Percentiles rank a stretch among this genome's conserved stretches.
Evolutionary conservation across 2,329 filamentous ascomycete species (phyloP).

Genomic region (Myriosclerotinia duriaeana): DNA sequence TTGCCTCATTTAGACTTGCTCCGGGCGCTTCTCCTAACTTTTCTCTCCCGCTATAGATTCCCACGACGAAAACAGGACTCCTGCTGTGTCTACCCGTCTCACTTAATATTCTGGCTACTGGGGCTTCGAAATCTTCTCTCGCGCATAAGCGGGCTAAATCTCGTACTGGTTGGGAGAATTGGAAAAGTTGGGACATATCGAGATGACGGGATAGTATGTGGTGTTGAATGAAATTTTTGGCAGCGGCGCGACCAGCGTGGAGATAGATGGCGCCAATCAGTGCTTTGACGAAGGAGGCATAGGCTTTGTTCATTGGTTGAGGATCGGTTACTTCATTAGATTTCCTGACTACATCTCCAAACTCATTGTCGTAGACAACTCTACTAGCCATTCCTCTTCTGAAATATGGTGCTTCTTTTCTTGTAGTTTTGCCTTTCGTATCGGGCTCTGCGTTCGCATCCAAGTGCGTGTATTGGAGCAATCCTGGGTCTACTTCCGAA

Average conservation of each 20-base stretch:
- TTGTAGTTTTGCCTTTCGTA: constrained; percentile 51
- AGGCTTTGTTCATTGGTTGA: constrained; percentile 49
- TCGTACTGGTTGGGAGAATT: constrained; percentile 78
- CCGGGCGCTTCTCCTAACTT: constrained; percentile 91
- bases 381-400: constrained; percentile 72
- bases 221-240: constrained; percentile 77
- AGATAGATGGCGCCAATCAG: constrained; percentile 82
- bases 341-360: constrained; percentile 62
- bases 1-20: constrained; percentile 72
- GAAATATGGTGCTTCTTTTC: constrained; percentile 54
- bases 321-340: constrained; percentile 34
- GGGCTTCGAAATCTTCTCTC: constrained; percentile 83
- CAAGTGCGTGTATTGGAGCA: constrained; percentile 72
- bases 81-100: constrained; percentile 86
- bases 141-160: constrained; percentile 82
- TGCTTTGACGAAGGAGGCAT: constrained; percentile 76
- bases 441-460: constrained; percentile 45
- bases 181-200: constrained; percentile 74
- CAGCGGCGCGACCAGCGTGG: constrained; percentile 75
- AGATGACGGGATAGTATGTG: constrained; percentile 82
- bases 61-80: constrained; percentile 89
- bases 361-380: constrained; percentile 79
- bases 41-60: constrained; percentile 87
- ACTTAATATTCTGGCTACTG: constrained; percentile 81
- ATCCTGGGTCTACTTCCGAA: constrained; percentile 84